Evolutionary conservation across 2,329 filamentous ascomycete genomes (phyloP), one percentile per base, ranked within the genome.

Genomic region (Aspergillus calidoustus): DNA sequence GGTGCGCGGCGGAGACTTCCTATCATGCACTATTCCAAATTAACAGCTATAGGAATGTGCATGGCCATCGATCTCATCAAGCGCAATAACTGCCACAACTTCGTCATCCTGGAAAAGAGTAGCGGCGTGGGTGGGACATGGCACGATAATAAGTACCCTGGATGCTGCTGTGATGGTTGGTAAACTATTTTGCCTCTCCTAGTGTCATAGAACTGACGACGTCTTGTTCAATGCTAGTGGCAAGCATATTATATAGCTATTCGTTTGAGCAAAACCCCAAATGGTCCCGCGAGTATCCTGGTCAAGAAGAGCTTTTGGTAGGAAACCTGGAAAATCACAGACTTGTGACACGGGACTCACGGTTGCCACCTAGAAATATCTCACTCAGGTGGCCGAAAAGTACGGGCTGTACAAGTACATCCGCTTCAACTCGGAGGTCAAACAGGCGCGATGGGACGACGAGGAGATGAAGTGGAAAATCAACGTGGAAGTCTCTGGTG

Each of bases 231-330:
- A 8, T 47, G 9, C 2, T 46, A 77, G 83, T 86, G 8, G 83
- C 79, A 78, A 83, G 80, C 31, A 76, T 81, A 54, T 74, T 88
- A 3, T 88, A 88, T 74, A 84, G 81, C 50, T 87, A 83, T 71
- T 87, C 84, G 4, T 89, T 88, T 66, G 85, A 84, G 46, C 84
- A 86, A 57, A 87, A 87, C 57, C 76, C 83, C 3, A 78, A 82
- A 64, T 87, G 86, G 86, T 82, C 82, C 0, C 76, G 84, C 22
- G 80, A 85, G 59, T 88, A 86, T 66, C 83, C 86, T 0, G 83
- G 84, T 0, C 86, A 88, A 67, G 84, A 87, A 68, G 86, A 88
- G 69, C 86, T 88, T 23, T 75, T 86, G 44, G 79, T 60, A 51
- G 11, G 58, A 25, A 31, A 41, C 11, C 9, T 41, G 13, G 9